phyloP scores from a whole-genome alignment of 169 alveolate genomes.

The Eimeria tenella region DNA sequence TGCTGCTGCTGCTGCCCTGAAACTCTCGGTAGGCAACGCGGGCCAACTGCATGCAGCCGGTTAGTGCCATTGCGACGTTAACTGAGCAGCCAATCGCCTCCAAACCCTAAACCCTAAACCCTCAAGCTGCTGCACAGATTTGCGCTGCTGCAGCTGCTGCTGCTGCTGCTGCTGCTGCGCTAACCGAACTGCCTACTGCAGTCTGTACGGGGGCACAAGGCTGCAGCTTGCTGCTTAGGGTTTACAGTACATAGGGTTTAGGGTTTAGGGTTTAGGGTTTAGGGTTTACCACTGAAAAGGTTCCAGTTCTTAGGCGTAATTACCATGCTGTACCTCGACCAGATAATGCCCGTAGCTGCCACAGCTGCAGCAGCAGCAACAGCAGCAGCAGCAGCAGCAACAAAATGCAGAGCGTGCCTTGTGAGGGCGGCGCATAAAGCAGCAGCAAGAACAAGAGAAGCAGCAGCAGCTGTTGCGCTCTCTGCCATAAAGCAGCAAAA shows the following conservation, averaged over 20 bases:
- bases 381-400: background rate
- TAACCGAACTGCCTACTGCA: background rate
- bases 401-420: background rate
- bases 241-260: background rate
- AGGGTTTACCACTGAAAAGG: constrained; percentile 53
- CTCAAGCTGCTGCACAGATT: background rate
- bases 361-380: constrained; percentile 81
- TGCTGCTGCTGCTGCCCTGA: background rate
- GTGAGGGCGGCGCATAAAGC: background rate
- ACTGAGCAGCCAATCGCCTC: constrained; percentile 65
- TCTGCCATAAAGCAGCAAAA: background rate
- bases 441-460: too few species aligned
- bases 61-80: constrained; percentile 86
- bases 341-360: constrained; percentile 86
- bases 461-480: too few species aligned
- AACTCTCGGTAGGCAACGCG: constrained; percentile 48
- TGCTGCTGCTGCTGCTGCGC: background rate
- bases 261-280: background rate
- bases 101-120: background rate
- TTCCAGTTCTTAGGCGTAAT: constrained; percentile 88
- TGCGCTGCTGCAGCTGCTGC: background rate
- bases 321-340: constrained; percentile 88
- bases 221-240: background rate
- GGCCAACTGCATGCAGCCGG: constrained; percentile 84
- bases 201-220: background rate